Evolutionary conservation across 1,139 yeast species (phyloP), one percentile per base, ranked within the genome.

Genomic region (Blastobotrys illinoisensis): DNA sequence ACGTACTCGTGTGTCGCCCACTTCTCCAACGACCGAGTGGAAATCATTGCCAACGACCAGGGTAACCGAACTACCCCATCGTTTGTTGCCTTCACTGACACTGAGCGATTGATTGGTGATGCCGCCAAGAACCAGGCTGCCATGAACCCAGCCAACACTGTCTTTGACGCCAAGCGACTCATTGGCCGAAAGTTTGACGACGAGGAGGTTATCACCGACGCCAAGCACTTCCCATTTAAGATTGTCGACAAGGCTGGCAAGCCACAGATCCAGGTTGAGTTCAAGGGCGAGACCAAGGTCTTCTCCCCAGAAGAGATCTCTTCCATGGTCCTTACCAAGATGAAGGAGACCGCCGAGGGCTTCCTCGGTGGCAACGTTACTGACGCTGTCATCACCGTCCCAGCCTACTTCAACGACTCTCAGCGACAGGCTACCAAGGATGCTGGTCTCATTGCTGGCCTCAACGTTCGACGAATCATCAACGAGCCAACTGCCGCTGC

Each of bases 401-500:
- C 98, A 62, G 98, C 97, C 60, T 91, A 91, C 78, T 91, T 91
- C 82, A 91, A 91, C 77, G 97, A 91, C 74, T 89, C 97, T 62
- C 98, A 91, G 79, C 87, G 97, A 80, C 97, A 91, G 79, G 97
- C 98, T 62, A 91, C 97, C 72, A 91, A 91, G 80, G 96, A 89
- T 74, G 97, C 98, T 58, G 98, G 98, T 80, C 91, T 90, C 75
- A 90, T 91, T 76, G 96, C 90, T 63, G 98, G 98, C 59, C 79
- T 91, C 70, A 90, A 90, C 77, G 97, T 91, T 63, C 80, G 93
- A 73, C 87, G 98, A 80, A 97, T 91, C 67, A 97, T 91, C 65
- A 91, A 91, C 79, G 98, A 91, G 79, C 98, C 98, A 70, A 91
- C 98, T 64, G 98, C 98, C 60, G 98, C 98, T 65, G 98, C 98